These are phyloP conservation scores for Chrysoporthe puriensis DNA, from an alignment of 2,329 filamentous ascomycete species.

Conservation along the genomic window DNA sequence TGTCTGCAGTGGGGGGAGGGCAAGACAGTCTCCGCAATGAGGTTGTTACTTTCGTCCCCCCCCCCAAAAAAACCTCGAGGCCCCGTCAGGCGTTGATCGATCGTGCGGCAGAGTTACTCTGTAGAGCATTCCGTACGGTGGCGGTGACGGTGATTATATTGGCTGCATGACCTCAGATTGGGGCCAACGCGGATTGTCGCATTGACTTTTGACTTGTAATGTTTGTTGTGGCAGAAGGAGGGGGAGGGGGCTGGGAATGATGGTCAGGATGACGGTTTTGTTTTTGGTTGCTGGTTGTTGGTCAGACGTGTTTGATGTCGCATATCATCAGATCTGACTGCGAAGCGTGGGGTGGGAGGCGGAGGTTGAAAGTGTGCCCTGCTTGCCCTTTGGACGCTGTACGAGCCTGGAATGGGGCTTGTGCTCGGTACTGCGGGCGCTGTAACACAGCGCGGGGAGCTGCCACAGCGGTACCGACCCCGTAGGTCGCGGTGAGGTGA, in stretches of 20 bases:
- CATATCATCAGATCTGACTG: slow-evolving; percentile 6
- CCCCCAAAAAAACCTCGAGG: neutral
- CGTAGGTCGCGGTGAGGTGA: neutral
- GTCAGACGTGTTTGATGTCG: neutral
- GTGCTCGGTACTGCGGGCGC: slow-evolving; percentile 14
- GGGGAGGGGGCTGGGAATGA: neutral
- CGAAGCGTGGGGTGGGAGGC: neutral
- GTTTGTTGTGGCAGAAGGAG: neutral
- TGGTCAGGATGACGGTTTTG: neutral
- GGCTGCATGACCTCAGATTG: slow-evolving; percentile 6
- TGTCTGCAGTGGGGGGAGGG: slow-evolving; percentile 5
- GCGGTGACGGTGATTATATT: slow-evolving; percentile 1
- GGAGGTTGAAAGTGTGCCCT: neutral
- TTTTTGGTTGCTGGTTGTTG: neutral
- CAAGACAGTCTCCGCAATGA: slow-evolving; percentile 1
- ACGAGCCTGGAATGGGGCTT: neutral
- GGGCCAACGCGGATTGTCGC: neutral
- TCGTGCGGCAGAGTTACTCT: neutral
- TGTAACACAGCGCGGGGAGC: neutral
- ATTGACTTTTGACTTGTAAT: neutral
- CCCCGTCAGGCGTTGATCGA: slow-evolving; percentile 2
- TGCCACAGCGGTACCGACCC: neutral
- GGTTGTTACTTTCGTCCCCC: neutral
- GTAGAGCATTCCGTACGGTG: neutral
- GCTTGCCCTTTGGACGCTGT: neutral